Percentiles rank a stretch among this genome's conserved stretches.
Conservation (phyloP, 306 rosid genomes). For the Acacia acuminata region DNA sequence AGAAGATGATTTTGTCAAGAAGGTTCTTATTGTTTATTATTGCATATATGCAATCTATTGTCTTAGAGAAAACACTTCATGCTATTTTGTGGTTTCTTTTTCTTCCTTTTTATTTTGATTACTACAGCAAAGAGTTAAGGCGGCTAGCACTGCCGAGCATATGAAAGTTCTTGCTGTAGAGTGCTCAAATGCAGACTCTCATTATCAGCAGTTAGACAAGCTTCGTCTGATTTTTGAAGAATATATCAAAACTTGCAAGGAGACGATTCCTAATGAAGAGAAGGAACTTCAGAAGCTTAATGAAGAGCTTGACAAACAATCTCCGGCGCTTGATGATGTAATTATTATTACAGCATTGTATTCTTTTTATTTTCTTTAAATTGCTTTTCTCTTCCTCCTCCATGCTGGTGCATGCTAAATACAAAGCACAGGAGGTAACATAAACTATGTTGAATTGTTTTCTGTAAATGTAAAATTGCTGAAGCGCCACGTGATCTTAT, state of each 20-base stretch:
- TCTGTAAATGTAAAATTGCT: neutral
- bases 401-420: slow-evolving; percentile 7
- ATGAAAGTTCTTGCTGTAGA: slow-evolving; percentile 77
- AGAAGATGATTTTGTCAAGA: slow-evolving; percentile 93
- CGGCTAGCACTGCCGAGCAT: slow-evolving; percentile 77
- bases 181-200: slow-evolving; percentile 70
- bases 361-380: slow-evolving; percentile 26
- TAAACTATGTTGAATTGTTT: neutral
- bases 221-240: slow-evolving; percentile 86
- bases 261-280: slow-evolving; percentile 75
- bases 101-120: slow-evolving; percentile 12
- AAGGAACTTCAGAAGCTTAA: slow-evolving; percentile 62
- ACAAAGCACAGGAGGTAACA: neutral
- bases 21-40: slow-evolving; percentile 57
- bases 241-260: slow-evolving; percentile 71
- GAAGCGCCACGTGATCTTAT: neutral
- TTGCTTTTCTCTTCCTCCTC: slow-evolving; percentile 19
- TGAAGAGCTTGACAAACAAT: slow-evolving; percentile 72
- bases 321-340: slow-evolving; percentile 90
- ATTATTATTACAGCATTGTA: slow-evolving; percentile 32
- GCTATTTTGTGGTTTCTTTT: slow-evolving; percentile 33
- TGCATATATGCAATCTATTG: slow-evolving; percentile 17
- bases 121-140: slow-evolving; percentile 88
- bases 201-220: slow-evolving; percentile 88
- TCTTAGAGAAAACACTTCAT: slow-evolving; percentile 14